Evolutionary conservation across 1,284 basidiomycete genomes (phyloP).

Genomic region (Ustilago tritici): DNA sequence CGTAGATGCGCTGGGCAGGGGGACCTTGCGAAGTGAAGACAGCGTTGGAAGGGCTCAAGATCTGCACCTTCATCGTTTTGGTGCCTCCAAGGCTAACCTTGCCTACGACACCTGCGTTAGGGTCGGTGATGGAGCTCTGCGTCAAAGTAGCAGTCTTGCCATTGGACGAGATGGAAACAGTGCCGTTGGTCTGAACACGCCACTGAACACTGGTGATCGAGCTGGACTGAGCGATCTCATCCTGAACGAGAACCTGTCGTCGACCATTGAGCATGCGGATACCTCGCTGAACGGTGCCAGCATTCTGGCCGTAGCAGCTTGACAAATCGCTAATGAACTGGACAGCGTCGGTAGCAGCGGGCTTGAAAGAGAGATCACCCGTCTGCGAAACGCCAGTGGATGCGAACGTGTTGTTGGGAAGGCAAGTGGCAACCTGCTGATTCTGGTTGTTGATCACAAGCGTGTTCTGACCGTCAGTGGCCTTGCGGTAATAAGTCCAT

Average conservation of each 20-base stretch:
- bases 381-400: conserved; percentile 80
- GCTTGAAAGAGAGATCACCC: conserved; percentile 75
- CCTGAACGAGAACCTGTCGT: conserved; percentile 81
- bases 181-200: conserved; percentile 95
- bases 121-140: conserved; percentile 74
- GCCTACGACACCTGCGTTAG: conserved; percentile 74
- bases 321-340: conserved; percentile 85
- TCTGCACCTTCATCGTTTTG: conserved; percentile 72
- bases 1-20: conserved; percentile 71
- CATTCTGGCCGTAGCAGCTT: conserved; percentile 78
- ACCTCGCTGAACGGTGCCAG: conserved; percentile 82
- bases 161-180: conserved; percentile 69
- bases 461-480: conserved; percentile 97
- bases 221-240: conserved; percentile 68
- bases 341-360: conserved; percentile 80
- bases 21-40: conserved; percentile 35
- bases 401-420: conserved; percentile 75
- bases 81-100: conserved; percentile 51
- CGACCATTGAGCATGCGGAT: conserved; percentile 87
- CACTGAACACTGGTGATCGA: conserved; percentile 76
- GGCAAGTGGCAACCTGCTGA: conserved; percentile 79
- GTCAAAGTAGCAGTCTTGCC: conserved; percentile 76
- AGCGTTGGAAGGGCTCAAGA: conserved; percentile 76
- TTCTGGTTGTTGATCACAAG: conserved; percentile 82
- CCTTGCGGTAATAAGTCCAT: conserved; percentile 81